These are phyloP conservation scores for Xylariaceae sp. DNA, from an alignment of 2,329 filamentous ascomycete genomes.

Conservation along the genomic window DNA sequence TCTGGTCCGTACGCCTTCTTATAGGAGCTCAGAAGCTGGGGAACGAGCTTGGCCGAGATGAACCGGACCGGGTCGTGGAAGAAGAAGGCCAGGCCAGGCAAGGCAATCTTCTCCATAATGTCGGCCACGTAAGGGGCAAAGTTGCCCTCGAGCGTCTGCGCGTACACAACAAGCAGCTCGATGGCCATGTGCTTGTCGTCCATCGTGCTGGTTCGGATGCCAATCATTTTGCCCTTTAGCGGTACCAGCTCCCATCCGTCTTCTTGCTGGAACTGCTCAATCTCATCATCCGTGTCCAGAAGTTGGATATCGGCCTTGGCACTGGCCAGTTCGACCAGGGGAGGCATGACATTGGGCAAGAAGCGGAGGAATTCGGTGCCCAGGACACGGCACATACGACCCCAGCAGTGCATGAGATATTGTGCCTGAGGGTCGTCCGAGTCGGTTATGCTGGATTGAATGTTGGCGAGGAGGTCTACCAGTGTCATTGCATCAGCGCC, in stretches of 20 bases:
- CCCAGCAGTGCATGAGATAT: slow-evolving; percentile 98
- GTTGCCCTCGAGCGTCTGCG: slow-evolving; percentile 84
- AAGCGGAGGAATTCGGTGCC: slow-evolving; percentile 88
- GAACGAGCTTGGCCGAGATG: slow-evolving; percentile 89
- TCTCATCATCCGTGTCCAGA: slow-evolving; percentile 88
- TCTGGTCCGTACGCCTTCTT: slow-evolving; percentile 82
- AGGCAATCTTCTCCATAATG: slow-evolving; percentile 93
- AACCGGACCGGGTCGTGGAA: slow-evolving; percentile 97
- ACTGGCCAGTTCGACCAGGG: slow-evolving; percentile 79
- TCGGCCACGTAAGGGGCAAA: slow-evolving; percentile 89
- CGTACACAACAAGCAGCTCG: slow-evolving; percentile 93
- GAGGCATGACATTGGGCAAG: slow-evolving; percentile 87
- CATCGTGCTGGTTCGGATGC: slow-evolving; percentile 92
- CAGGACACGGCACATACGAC: slow-evolving; percentile 93
- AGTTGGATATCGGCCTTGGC: slow-evolving; percentile 97
- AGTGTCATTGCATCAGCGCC: slow-evolving; percentile 79
- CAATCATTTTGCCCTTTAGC: slow-evolving; percentile 95
- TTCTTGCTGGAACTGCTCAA: slow-evolving; percentile 85
- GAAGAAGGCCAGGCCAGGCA: slow-evolving; percentile 93
- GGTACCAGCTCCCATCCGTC: slow-evolving; percentile 97
- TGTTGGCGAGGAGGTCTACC: slow-evolving; percentile 78
- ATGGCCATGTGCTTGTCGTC: slow-evolving; percentile 99
- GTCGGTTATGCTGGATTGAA: slow-evolving; percentile 81
- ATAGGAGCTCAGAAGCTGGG: slow-evolving; percentile 86
- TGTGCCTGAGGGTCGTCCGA: slow-evolving; percentile 92